Base-by-base conservation (phyloP, 805 yeast genomes). In the Ogataea nitratoaversa region DNA sequence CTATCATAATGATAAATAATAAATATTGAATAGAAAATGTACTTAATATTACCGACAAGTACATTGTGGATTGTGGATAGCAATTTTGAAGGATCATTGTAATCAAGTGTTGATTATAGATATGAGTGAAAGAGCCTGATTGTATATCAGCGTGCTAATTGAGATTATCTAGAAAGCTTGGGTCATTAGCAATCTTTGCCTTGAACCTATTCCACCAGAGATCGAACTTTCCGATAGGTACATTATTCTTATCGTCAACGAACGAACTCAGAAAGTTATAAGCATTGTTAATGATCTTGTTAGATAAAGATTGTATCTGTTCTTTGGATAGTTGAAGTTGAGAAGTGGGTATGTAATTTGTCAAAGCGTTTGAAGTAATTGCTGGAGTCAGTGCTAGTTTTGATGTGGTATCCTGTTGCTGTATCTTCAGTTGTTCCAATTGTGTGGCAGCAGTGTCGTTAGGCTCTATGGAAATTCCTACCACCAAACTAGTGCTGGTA, bases 161-260 rank as follows among this genome's bases (percentile, higher is more conserved):
- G 14, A 64, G 44, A 23, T 68, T 70, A 45, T 87, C 86, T 36
- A 91, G 62, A 57, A 88, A 90, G 39, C 76, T 78, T 2, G 96
- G 97, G 57, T 91, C 95, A 45, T 83, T 84, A 9, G 77, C 72
- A 43, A 93, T 53, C 55, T 84, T 82, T 6, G 75, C 63, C 59
- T 77, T 85, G 65, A 93, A 91, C 62, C 88, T 90, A 48, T 74
- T 81, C 99, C 99, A 87, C 99, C 99, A 91, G 30, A 76, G 82
- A 57, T 91, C 95, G 54, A 91, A 91, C 32, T 79, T 84, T 54
- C 82, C 85, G 56, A 91, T 85, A 3, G 90, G 84, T 3, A 91
- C 96, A 50, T 79, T 86, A 2, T 95, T 95, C 18, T 75, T 69
- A 5, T 67, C 59, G 55, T 88, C 95, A 7, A 88, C 74, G 58